Evolutionary conservation across 306 rosid genomes (phyloP).

Genomic region (Arachis hypogaea): DNA sequence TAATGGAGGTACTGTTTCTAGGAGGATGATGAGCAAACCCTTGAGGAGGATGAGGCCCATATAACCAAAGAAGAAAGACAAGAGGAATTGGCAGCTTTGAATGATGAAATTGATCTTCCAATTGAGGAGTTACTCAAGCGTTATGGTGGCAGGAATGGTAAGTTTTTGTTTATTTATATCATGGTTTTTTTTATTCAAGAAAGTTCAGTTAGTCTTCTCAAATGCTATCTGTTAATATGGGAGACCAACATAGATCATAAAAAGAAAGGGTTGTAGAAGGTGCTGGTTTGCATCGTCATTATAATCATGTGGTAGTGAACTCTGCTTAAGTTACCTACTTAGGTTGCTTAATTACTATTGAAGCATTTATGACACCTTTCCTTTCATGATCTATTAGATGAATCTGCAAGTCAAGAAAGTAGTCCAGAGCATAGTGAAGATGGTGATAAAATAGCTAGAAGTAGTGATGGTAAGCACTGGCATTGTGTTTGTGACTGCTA

Average conservation of each 20-base stretch:
- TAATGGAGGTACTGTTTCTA: slow-evolving; percentile 56
- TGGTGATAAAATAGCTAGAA: slow-evolving; percentile 28
- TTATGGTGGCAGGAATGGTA: slow-evolving; percentile 64
- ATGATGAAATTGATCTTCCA: slow-evolving; percentile 84
- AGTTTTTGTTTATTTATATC: slow-evolving; percentile 15
- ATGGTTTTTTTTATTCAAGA: slow-evolving; percentile 12
- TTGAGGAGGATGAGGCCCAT: slow-evolving; percentile 90
- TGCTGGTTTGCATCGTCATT: slow-evolving; percentile 21
- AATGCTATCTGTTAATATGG: slow-evolving; percentile 19
- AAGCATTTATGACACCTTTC: slow-evolving; percentile 33
- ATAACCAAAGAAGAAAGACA: slow-evolving; percentile 80
- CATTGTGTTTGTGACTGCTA: slow-evolving; percentile 40
- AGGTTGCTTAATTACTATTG: slow-evolving; percentile 32
- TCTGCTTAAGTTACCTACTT: slow-evolving; percentile 16
- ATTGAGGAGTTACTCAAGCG: slow-evolving; percentile 88
- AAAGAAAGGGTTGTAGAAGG: slow-evolving; percentile 4
- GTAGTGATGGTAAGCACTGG: slow-evolving; percentile 41
- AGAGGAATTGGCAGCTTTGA: slow-evolving; percentile 89
- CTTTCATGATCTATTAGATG: slow-evolving; percentile 38
- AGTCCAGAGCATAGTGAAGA: slow-evolving; percentile 50
- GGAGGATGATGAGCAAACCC: slow-evolving; percentile 93
- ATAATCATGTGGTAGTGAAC: background rate
- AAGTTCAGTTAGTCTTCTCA: slow-evolving; percentile 34
- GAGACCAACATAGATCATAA: slow-evolving; percentile 25
- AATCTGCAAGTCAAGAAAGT: slow-evolving; percentile 47